A percentile compares a stretch with the other conserved stretches of the same genome.
These are phyloP conservation scores for Phialophora expanda DNA, from an alignment of 2,329 filamentous ascomycete genomes.

Conservation along the genomic window DNA sequence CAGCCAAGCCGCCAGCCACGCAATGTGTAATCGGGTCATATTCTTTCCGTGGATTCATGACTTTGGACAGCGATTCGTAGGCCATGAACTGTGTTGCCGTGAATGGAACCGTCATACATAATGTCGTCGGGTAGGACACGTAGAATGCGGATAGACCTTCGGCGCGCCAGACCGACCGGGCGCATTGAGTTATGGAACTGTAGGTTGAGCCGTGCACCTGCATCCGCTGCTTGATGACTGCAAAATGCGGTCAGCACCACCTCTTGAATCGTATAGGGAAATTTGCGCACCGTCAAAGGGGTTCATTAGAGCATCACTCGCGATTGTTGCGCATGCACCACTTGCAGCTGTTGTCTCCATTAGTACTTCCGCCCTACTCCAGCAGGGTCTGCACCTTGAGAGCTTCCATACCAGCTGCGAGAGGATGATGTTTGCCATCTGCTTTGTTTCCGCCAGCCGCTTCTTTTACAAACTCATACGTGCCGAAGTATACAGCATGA, in stretches of 20 bases:
- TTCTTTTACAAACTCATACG: slow-evolving; percentile 97
- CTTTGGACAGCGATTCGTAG: slow-evolving; percentile 93
- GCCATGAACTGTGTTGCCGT: slow-evolving; percentile 96
- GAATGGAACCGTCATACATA: slow-evolving; percentile 98
- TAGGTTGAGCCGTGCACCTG: slow-evolving; percentile 96
- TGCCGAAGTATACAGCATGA: slow-evolving; percentile 97
- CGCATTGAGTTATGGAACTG: slow-evolving; percentile 84
- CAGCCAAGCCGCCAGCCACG: slow-evolving; percentile 86
- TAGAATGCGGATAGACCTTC: slow-evolving; percentile 95
- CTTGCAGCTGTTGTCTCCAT: slow-evolving; percentile 71
- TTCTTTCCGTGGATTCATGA: slow-evolving; percentile 77
- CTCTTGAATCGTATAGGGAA: not conserved
- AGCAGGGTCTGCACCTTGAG: not conserved
- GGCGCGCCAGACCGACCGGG: slow-evolving; percentile 80
- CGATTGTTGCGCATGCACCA: slow-evolving; percentile 92
- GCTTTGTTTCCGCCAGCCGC: slow-evolving; percentile 88
- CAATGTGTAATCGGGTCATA: slow-evolving; percentile 97
- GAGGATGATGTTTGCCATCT: slow-evolving; percentile 81
- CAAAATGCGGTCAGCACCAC: slow-evolving; percentile 31
- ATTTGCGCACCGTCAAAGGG: slow-evolving; percentile 84
- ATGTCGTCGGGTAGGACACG: slow-evolving; percentile 95
- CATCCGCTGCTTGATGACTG: slow-evolving; percentile 99
- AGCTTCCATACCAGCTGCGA: slow-evolving; percentile 77
- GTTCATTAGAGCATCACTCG: slow-evolving; percentile 98
- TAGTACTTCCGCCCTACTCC: slow-evolving; percentile 41